Conservation (phyloP, 257 asterid genomes). For the Salvia splendens region DNA sequence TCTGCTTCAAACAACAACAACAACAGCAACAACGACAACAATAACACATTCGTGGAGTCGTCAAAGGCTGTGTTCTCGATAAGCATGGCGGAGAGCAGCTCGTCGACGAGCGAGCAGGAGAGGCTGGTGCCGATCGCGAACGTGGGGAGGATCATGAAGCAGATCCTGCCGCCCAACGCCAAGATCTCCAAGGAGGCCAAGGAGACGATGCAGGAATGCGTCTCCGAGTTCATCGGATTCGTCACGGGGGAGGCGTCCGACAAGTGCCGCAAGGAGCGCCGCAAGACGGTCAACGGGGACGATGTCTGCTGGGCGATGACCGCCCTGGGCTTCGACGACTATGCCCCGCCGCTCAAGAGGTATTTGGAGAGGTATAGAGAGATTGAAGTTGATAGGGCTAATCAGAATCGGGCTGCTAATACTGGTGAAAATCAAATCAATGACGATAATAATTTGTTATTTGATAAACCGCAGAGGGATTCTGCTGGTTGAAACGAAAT, state of each 20-base stretch:
- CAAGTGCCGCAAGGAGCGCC: slow-evolving; percentile 63
- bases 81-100: slow-evolving; percentile 43
- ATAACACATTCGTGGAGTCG: not conserved
- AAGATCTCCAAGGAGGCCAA: slow-evolving; percentile 78
- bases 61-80: slow-evolving; percentile 31
- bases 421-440: slow-evolving; percentile 25
- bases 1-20: slow-evolving; percentile 36
- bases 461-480: slow-evolving; percentile 20
- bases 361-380: slow-evolving; percentile 64
- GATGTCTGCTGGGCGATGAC: slow-evolving; percentile 66
- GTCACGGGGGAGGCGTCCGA: slow-evolving; percentile 76
- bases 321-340: slow-evolving; percentile 63
- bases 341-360: slow-evolving; percentile 49
- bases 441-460: slow-evolving; percentile 31
- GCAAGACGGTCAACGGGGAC: slow-evolving; percentile 75
- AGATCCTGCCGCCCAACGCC: slow-evolving; percentile 58
- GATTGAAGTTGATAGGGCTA: slow-evolving; percentile 49
- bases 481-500: slow-evolving; percentile 5
- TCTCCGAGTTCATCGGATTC: slow-evolving; percentile 70
- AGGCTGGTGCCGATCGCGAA: slow-evolving; percentile 66
- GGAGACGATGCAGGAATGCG: slow-evolving; percentile 76
- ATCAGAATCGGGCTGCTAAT: slow-evolving; percentile 28
- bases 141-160: slow-evolving; percentile 81
- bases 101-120: slow-evolving; percentile 39
- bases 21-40: not conserved